phyloP scores from a whole-genome alignment of 2,329 filamentous ascomycete genomes.

The Plectosphaerella cucumerina region DNA sequence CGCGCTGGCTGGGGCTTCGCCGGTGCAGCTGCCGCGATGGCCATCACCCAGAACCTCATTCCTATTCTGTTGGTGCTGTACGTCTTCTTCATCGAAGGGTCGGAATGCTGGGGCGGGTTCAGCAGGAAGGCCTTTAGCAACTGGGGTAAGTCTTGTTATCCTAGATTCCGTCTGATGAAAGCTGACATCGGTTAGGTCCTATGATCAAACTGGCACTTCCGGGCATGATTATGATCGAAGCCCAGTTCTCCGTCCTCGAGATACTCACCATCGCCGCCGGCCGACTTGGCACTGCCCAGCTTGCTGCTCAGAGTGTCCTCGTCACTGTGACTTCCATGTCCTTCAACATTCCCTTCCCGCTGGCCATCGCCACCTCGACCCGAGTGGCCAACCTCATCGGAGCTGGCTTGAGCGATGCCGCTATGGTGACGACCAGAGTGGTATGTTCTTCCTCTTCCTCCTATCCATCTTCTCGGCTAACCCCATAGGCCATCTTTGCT shows the following conservation, averaged over 20 bases:
- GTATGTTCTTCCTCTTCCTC: too few species aligned
- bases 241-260: constrained; percentile 91
- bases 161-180: too few species aligned
- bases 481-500: constrained; percentile 60
- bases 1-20: constrained; percentile 66
- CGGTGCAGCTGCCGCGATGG: constrained; percentile 77
- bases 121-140: constrained; percentile 65
- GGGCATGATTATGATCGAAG: constrained; percentile 89
- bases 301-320: constrained; percentile 86
- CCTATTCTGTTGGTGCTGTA: constrained; percentile 75
- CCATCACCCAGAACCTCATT: constrained; percentile 72
- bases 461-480: too few species aligned
- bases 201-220: constrained; percentile 88
- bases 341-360: constrained; percentile 88
- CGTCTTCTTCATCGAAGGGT: constrained; percentile 68
- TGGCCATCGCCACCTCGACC: constrained; percentile 84
- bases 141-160: constrained; percentile 54
- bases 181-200: constrained; percentile 21
- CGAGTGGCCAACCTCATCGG: constrained; percentile 90
- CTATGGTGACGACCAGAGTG: constrained; percentile 76
- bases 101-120: constrained; percentile 82
- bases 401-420: constrained; percentile 74
- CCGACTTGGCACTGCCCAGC: constrained; percentile 71
- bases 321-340: constrained; percentile 74
- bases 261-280: constrained; percentile 77